phyloP scores from a whole-genome alignment of 129 eudicot species.

The Saposhnikovia divaricata region DNA sequence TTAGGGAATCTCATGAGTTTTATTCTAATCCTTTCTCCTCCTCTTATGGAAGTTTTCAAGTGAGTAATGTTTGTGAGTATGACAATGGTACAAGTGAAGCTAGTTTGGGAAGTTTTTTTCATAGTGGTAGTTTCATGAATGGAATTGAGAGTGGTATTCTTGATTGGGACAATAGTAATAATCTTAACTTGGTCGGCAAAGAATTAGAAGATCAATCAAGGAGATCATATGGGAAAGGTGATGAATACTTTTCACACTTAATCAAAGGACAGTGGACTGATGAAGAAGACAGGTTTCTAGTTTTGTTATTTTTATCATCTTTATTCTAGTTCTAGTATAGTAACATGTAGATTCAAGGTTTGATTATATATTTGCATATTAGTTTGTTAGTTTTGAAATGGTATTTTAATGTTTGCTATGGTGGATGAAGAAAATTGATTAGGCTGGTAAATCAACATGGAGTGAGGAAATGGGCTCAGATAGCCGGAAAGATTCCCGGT shows the following conservation, averaged over 20 bases:
- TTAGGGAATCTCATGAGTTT: conserved; percentile 19
- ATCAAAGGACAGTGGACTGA: conserved; percentile 76
- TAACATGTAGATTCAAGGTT: background rate
- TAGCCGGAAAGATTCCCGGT: conserved; percentile 44
- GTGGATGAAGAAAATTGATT: conserved; percentile 36
- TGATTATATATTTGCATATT: background rate
- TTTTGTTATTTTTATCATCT: background rate
- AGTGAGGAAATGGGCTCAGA: conserved; percentile 58
- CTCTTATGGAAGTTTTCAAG: background rate
- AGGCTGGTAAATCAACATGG: conserved; percentile 48
- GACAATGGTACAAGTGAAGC: conserved; percentile 1
- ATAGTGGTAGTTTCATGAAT: background rate
- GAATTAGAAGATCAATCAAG: conserved; percentile 18
- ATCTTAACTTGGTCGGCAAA: background rate
- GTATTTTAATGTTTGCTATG: conserved; percentile 6
- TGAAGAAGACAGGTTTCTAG: conserved; percentile 57
- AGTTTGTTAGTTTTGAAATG: background rate
- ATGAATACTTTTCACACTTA: conserved; percentile 15
- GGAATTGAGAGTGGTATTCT: background rate
- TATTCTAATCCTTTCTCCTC: conserved; percentile 3
- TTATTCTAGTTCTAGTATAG: too few relatives aligned
- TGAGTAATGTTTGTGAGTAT: conserved; percentile 4
- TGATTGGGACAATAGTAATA: background rate
- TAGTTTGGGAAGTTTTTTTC: conserved; percentile 12
- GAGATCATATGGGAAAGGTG: conserved; percentile 17